These are phyloP conservation scores for Aspergillus ustus DNA, from an alignment of 2,329 filamentous ascomycete genomes.

Conservation along the genomic window DNA sequence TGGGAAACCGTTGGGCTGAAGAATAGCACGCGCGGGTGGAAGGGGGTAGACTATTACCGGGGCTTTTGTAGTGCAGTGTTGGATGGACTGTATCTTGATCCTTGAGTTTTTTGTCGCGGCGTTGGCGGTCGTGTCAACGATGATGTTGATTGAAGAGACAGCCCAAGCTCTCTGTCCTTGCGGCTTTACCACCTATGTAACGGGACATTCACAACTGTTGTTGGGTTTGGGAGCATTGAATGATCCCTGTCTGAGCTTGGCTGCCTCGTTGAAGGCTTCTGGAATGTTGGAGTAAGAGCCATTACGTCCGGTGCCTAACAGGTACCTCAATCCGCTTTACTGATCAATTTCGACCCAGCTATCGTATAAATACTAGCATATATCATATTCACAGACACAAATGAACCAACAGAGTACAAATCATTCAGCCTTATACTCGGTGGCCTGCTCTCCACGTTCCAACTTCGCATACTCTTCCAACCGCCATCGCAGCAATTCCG, in stretches of 20 bases:
- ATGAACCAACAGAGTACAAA: not conserved
- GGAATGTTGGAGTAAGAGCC: not conserved
- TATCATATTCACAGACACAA: not conserved
- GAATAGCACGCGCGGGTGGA: conserved; percentile 39
- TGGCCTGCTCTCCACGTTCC: not conserved
- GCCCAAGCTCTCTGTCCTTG: not conserved
- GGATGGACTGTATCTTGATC: conserved; percentile 39
- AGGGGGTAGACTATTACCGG: conserved; percentile 44
- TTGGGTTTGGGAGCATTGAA: not conserved
- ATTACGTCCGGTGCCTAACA: not conserved
- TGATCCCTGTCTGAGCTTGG: not conserved
- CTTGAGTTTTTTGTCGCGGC: not conserved
- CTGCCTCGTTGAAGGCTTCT: not conserved
- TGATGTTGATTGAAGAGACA: not conserved
- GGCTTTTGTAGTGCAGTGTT: conserved; percentile 41
- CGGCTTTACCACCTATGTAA: not conserved
- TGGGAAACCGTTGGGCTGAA: conserved; percentile 46
- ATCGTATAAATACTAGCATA: not conserved
- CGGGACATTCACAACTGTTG: not conserved
- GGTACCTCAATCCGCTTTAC: not conserved
- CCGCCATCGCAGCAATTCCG: not conserved
- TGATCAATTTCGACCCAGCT: not conserved
- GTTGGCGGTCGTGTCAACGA: not conserved
- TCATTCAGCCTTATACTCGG: not conserved
- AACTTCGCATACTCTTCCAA: conserved; percentile 6